phyloP scores from a whole-genome alignment of 108 stramenopile genomes.

The Skeletonema tropicum region DNA sequence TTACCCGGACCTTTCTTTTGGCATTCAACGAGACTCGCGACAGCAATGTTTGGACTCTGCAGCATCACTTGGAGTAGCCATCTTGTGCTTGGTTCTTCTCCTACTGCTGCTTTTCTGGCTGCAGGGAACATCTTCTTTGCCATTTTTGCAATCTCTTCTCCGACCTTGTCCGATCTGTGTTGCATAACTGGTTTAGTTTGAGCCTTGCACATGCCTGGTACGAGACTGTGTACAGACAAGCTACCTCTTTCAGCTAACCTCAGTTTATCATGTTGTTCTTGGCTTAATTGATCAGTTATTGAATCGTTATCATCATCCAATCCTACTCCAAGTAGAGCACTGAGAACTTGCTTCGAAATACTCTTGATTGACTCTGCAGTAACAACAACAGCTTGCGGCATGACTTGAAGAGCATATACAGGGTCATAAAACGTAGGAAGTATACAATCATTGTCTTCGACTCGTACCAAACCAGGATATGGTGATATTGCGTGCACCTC shows the following conservation, averaged over 20 bases:
- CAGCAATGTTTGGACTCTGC: slow-evolving; percentile 46
- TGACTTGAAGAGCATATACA: slow-evolving; percentile 54
- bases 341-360: slow-evolving; percentile 39
- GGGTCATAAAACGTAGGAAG: slow-evolving; percentile 34
- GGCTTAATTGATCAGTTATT: slow-evolving; percentile 4
- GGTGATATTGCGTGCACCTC: slow-evolving; percentile 33
- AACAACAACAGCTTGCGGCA: slow-evolving; percentile 50
- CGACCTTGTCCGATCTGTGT: slow-evolving; percentile 38
- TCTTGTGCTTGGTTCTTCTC: slow-evolving; percentile 18
- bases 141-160: slow-evolving; percentile 30
- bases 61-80: slow-evolving; percentile 64
- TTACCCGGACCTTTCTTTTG: neutral
- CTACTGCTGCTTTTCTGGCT: slow-evolving; percentile 24
- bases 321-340: slow-evolving; percentile 16
- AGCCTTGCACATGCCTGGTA: slow-evolving; percentile 61
- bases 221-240: slow-evolving; percentile 54
- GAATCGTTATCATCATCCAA: neutral
- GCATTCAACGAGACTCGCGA: slow-evolving; percentile 41
- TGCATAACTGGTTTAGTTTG: slow-evolving; percentile 39
- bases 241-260: slow-evolving; percentile 38
- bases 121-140: slow-evolving; percentile 45
- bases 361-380: slow-evolving; percentile 58
- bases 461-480: slow-evolving; percentile 53
- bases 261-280: slow-evolving; percentile 10
- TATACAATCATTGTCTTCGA: slow-evolving; percentile 8